Evolutionary conservation across 2,329 filamentous ascomycete species (phyloP).

Genomic region (Fusarium hainanense): DNA sequence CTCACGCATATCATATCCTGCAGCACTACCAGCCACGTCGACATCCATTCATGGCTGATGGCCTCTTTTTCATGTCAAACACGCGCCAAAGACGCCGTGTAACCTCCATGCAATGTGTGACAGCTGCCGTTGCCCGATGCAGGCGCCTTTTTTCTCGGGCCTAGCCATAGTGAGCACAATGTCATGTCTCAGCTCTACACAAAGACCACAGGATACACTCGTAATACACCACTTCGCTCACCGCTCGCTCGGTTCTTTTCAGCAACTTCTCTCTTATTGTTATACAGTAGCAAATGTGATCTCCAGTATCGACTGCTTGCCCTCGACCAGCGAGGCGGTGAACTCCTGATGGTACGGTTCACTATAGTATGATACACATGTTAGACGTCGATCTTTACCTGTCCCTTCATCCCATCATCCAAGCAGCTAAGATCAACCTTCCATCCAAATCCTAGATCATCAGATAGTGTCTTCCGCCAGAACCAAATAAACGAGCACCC

Average conservation of each 20-base stretch:
- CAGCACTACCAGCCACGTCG: slow-evolving; percentile 33
- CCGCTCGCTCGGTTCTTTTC: slow-evolving; percentile 14
- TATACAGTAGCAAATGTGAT: slow-evolving; percentile 3
- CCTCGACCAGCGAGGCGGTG: slow-evolving; percentile 37
- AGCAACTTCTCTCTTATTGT: background rate
- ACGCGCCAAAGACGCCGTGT: slow-evolving; percentile 4
- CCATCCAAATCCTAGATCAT: slow-evolving; percentile 32
- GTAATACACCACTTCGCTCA: slow-evolving; percentile 34
- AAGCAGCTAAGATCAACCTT: slow-evolving; percentile 32
- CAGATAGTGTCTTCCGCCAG: slow-evolving; percentile 20
- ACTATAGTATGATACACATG: slow-evolving; percentile 27
- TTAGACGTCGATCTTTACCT: slow-evolving; percentile 28
- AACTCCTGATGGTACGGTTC: slow-evolving; percentile 24
- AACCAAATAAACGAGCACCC: slow-evolving; percentile 24
- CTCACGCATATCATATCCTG: slow-evolving; percentile 11
- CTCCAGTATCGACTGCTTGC: slow-evolving; percentile 30
- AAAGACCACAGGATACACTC: background rate
- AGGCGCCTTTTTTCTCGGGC: slow-evolving; percentile 26
- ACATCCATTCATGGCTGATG: slow-evolving; percentile 8
- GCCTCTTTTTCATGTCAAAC: slow-evolving; percentile 16
- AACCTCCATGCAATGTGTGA: slow-evolving; percentile 8
- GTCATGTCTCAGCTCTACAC: slow-evolving; percentile 22
- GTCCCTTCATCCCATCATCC: slow-evolving; percentile 28
- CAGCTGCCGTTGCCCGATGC: slow-evolving; percentile 11
- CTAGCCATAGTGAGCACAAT: slow-evolving; percentile 3